Percentiles rank a stretch among this genome's conserved stretches.
Evolutionary conservation across 2,329 filamentous ascomycete species (phyloP).

Genomic region (Trichophyton mentagrophytes): DNA sequence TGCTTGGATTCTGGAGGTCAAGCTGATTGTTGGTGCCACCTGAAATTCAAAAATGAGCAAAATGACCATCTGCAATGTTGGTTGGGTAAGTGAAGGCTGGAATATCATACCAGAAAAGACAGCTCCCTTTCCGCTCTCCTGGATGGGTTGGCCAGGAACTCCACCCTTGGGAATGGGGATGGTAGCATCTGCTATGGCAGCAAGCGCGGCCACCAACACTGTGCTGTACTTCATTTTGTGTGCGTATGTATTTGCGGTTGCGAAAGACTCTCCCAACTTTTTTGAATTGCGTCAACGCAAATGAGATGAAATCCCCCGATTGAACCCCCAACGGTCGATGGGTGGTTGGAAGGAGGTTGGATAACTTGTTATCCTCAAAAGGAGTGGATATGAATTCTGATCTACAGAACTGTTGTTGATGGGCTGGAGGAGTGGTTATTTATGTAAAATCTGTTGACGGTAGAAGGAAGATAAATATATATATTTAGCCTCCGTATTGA

Average conservation of each 20-base stretch:
- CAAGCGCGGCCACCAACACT: conserved; percentile 4
- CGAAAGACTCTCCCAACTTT: background rate
- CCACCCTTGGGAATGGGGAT: conserved; percentile 23
- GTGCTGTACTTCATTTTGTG: conserved; percentile 9
- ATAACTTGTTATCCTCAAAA: conserved; percentile 5
- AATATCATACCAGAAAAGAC: conserved; percentile 41
- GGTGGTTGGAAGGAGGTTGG: background rate
- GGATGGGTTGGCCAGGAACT: conserved; percentile 42
- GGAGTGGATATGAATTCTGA: background rate
- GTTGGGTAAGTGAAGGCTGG: background rate
- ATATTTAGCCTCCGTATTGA: background rate
- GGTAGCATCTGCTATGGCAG: conserved; percentile 6
- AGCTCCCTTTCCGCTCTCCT: conserved; percentile 44
- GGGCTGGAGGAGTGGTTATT: background rate
- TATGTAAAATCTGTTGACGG: background rate
- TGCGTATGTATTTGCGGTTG: background rate
- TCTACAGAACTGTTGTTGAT: background rate
- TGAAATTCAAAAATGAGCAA: conserved; percentile 20
- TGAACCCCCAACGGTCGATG: background rate
- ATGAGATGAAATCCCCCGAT: background rate
- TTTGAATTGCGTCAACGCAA: background rate
- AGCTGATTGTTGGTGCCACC: conserved; percentile 52
- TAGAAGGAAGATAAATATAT: background rate
- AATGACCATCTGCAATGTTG: background rate
- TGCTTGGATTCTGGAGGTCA: conserved; percentile 51